Evolutionary conservation across 2,329 filamentous ascomycete species (phyloP).

Genomic region (Phialophora chinensis): DNA sequence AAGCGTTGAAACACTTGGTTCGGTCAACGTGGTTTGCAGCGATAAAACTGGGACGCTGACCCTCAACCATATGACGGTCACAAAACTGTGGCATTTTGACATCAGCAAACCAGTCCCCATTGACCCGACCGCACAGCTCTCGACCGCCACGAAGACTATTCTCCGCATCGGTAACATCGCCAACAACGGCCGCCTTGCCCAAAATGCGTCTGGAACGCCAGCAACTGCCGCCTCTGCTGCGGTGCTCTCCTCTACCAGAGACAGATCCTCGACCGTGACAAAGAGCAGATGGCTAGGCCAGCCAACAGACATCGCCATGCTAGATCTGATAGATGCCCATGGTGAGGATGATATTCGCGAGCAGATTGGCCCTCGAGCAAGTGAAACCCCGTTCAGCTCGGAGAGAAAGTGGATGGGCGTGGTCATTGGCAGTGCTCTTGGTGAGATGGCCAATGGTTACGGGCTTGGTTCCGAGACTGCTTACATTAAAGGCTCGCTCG

Average conservation of each 20-base stretch:
- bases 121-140: slow-evolving; percentile 63
- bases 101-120: slow-evolving; percentile 63
- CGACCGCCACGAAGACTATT: slow-evolving; percentile 77
- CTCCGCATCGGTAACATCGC: slow-evolving; percentile 94
- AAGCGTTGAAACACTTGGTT: slow-evolving; percentile 95
- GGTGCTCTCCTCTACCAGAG: slow-evolving; percentile 82
- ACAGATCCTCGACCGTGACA: slow-evolving; percentile 63
- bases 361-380: slow-evolving; percentile 77
- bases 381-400: slow-evolving; percentile 94
- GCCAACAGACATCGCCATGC: slow-evolving; percentile 94
- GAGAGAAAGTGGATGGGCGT: slow-evolving; percentile 99
- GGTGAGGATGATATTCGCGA: slow-evolving; percentile 90
- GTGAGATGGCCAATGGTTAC: slow-evolving; percentile 57
- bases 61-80: slow-evolving; percentile 97
- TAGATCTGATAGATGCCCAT: slow-evolving; percentile 89
- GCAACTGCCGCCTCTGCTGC: slow-evolving; percentile 75
- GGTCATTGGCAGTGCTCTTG: slow-evolving; percentile 66
- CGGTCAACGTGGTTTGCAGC: slow-evolving; percentile 99
- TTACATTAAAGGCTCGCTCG: slow-evolving; percentile 94
- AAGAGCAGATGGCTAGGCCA: slow-evolving; percentile 95
- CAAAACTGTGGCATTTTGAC: slow-evolving; percentile 95
- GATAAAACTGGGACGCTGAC: slow-evolving; percentile 98
- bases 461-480: slow-evolving; percentile 75
- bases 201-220: slow-evolving; percentile 70
- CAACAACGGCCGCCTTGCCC: slow-evolving; percentile 86